phyloP scores from a whole-genome alignment of 2,329 filamentous ascomycete genomes.

The Aspergillus fijiensis region DNA sequence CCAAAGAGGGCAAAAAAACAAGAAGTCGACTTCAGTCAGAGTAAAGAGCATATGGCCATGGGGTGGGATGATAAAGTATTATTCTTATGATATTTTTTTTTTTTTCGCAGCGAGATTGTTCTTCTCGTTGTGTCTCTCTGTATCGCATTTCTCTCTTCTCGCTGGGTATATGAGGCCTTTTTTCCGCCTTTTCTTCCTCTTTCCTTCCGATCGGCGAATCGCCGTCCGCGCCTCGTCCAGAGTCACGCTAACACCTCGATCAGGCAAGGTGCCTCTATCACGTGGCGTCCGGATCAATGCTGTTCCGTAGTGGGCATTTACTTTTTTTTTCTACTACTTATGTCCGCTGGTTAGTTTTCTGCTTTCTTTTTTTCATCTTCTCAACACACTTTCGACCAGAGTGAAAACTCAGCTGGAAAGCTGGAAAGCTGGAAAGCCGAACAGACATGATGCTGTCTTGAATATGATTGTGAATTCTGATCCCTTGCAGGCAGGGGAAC shows the following conservation, averaged over 20 bases:
- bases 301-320: not conserved
- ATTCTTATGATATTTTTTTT: not conserved
- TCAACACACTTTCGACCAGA: not conserved
- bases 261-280: conserved; percentile 2
- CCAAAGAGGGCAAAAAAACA: no score
- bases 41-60: no score
- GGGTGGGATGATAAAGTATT: not conserved
- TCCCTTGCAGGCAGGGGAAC: not conserved
- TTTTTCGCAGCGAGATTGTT: not conserved
- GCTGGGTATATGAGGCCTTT: not conserved
- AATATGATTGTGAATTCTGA: not conserved
- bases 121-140: not conserved
- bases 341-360: not conserved
- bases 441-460: not conserved
- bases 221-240: not conserved
- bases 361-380: not conserved
- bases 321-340: not conserved
- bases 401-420: not conserved
- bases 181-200: not conserved
- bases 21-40: not conserved
- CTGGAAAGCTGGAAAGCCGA: not conserved
- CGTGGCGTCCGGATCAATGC: not conserved
- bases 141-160: not conserved
- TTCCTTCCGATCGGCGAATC: not conserved
- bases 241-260: not conserved